phyloP scores from a whole-genome alignment of 1,139 yeast species.

The Scheffersomyces titani region DNA sequence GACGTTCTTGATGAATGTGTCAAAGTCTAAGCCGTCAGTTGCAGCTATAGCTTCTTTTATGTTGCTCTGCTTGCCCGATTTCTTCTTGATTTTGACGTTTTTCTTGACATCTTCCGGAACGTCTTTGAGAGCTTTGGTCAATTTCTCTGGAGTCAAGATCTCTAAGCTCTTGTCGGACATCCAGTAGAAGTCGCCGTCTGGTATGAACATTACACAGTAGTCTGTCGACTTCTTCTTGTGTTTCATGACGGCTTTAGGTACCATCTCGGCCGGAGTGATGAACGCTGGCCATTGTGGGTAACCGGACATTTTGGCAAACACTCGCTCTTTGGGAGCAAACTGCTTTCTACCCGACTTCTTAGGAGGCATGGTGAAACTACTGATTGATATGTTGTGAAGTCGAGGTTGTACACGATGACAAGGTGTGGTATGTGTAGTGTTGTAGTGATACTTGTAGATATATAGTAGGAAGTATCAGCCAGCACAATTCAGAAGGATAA shows the following conservation, averaged over 20 bases:
- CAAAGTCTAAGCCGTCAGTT: constrained; percentile 39
- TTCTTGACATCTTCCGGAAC: constrained; percentile 26
- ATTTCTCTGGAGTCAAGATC: constrained; percentile 29
- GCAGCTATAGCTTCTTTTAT: constrained; percentile 45
- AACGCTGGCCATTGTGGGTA: constrained; percentile 54
- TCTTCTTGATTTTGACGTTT: constrained; percentile 19
- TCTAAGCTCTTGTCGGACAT: constrained; percentile 42
- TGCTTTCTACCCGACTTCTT: constrained; percentile 17
- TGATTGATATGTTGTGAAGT: background rate
- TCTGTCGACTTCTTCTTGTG: constrained; percentile 42
- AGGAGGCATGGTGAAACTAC: constrained; percentile 24
- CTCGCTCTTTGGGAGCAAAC: constrained; percentile 38
- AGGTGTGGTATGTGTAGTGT: background rate
- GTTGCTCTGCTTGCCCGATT: constrained; percentile 30
- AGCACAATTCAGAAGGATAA: background rate
- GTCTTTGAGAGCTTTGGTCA: constrained; percentile 29
- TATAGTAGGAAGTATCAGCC: background rate
- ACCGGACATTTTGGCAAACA: constrained; percentile 50
- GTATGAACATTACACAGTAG: constrained; percentile 48
- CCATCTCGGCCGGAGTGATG: constrained; percentile 42
- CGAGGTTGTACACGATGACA: background rate
- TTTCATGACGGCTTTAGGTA: constrained; percentile 39
- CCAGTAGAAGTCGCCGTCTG: constrained; percentile 53
- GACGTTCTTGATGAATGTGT: constrained; percentile 37
- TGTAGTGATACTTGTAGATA: background rate